These are phyloP conservation scores for Pilasporangium apinafurcum DNA, from an alignment of 352 stramenopile genomes.

Conservation along the genomic window DNA sequence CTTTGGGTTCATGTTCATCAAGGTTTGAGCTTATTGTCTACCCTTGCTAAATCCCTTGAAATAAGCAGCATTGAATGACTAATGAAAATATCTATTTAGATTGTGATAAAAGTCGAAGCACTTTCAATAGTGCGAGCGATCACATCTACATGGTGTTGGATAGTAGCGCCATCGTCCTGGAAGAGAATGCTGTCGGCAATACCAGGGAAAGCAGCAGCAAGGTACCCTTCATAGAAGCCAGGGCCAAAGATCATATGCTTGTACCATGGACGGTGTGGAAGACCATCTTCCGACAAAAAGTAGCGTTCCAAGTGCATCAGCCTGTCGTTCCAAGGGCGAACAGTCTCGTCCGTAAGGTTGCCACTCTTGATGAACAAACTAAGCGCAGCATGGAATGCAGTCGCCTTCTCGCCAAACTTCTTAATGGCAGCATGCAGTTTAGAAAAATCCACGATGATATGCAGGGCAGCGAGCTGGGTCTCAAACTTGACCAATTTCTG, in stretches of 20 bases:
- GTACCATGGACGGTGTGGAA: slow-evolving; percentile 49
- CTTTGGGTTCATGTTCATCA: no score
- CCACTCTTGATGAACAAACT: neutral
- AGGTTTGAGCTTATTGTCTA: no score
- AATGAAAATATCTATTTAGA: slow-evolving; percentile 25
- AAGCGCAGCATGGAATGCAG: slow-evolving; percentile 17
- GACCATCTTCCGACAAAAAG: slow-evolving; percentile 23
- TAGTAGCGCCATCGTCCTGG: slow-evolving; percentile 17
- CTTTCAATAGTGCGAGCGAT: slow-evolving; percentile 24
- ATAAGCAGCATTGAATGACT: no score
- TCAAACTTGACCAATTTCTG: slow-evolving; percentile 30
- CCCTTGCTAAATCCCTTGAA: no score
- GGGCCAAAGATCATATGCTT: slow-evolving; percentile 59
- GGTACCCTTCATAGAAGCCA: slow-evolving; percentile 48
- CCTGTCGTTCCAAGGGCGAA: slow-evolving; percentile 31
- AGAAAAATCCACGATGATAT: slow-evolving; percentile 26
- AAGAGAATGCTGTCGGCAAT: slow-evolving; percentile 42
- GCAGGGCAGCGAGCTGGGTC: slow-evolving; percentile 6
- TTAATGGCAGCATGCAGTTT: slow-evolving; percentile 30
- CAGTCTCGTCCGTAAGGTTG: neutral
- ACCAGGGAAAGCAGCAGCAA: slow-evolving; percentile 38
- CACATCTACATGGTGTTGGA: slow-evolving; percentile 40
- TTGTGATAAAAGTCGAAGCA: no score
- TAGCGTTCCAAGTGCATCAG: slow-evolving; percentile 47
- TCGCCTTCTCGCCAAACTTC: slow-evolving; percentile 22